Evolutionary conservation across 2,329 filamentous ascomycete species (phyloP).

Genomic region (Whalleya microplaca): DNA sequence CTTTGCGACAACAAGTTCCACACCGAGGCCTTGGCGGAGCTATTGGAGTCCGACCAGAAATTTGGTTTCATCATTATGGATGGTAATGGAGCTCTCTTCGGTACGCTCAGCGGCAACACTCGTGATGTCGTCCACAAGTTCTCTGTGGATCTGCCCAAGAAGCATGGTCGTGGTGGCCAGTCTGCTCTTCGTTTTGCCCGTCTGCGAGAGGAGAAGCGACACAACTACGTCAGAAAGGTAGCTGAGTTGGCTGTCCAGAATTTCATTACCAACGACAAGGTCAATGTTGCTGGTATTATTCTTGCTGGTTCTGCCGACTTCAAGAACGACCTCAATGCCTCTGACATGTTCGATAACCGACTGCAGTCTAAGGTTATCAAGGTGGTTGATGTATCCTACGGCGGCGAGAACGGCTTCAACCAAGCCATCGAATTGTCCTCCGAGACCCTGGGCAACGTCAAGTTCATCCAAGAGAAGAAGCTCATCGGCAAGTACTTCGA

Average conservation of each 20-base stretch:
- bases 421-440: constrained; percentile 95
- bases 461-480: constrained; percentile 99
- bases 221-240: constrained; percentile 99
- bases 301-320: constrained; percentile 97
- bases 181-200: constrained; percentile 98
- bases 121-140: constrained; percentile 98
- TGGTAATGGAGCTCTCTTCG: constrained; percentile 96
- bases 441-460: constrained; percentile 97
- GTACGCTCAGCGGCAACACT: constrained; percentile 95
- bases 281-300: constrained; percentile 95
- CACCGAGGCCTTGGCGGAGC: constrained; percentile 93
- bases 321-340: constrained; percentile 98
- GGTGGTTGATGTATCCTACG: constrained; percentile 97
- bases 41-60: constrained; percentile 98
- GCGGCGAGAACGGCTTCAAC: constrained; percentile 99
- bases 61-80: constrained; percentile 99
- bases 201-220: constrained; percentile 98
- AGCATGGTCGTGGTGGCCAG: constrained; percentile 99
- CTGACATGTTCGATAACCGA: constrained; percentile 94
- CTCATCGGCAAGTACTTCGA: constrained; percentile 99
- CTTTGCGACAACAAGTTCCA: constrained; percentile 99
- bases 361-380: constrained; percentile 97
- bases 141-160: constrained; percentile 97
- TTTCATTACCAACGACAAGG: constrained; percentile 97
- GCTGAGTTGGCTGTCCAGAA: constrained; percentile 98